Percentiles rank a stretch among this genome's conserved stretches.
Evolutionary conservation across 108 stramenopile genomes (phyloP).

Genomic region (Epithemia pelagica): DNA sequence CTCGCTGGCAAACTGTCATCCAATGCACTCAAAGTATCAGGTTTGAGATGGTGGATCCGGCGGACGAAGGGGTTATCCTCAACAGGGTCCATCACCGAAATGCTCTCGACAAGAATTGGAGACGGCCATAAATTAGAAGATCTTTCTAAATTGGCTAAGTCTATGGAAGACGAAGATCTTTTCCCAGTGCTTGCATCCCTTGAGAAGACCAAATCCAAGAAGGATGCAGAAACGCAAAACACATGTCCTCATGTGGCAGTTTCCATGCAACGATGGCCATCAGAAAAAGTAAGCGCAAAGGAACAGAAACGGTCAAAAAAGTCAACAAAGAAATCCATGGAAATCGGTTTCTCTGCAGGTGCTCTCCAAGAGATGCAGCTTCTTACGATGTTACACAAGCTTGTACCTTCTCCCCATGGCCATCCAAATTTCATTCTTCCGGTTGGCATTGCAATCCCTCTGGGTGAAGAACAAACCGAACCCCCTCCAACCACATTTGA

Average conservation of each 20-base stretch:
- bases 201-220: constrained; percentile 14
- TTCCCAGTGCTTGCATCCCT: not conserved
- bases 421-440: constrained; percentile 85
- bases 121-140: constrained; percentile 16
- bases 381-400: constrained; percentile 60
- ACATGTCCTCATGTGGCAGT: constrained; percentile 54
- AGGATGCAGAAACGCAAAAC: constrained; percentile 5
- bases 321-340: constrained; percentile 26
- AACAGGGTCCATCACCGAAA: constrained; percentile 65
- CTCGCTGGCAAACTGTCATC: constrained; percentile 56
- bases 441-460: constrained; percentile 59
- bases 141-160: constrained; percentile 37
- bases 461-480: not conserved
- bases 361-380: constrained; percentile 86
- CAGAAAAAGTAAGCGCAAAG: constrained; percentile 63
- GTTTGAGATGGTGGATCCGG: constrained; percentile 82
- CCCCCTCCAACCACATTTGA: constrained; percentile 4
- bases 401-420: constrained; percentile 70
- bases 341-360: constrained; percentile 67
- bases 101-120: constrained; percentile 32
- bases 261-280: constrained; percentile 78
- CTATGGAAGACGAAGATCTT: constrained; percentile 43
- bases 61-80: constrained; percentile 55
- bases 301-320: constrained; percentile 37
- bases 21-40: constrained; percentile 39